A percentile compares a stretch with the other conserved stretches of the same genome.
Conservation (phyloP, 306 rosid genomes). For the Boehmeria nivea region DNA sequence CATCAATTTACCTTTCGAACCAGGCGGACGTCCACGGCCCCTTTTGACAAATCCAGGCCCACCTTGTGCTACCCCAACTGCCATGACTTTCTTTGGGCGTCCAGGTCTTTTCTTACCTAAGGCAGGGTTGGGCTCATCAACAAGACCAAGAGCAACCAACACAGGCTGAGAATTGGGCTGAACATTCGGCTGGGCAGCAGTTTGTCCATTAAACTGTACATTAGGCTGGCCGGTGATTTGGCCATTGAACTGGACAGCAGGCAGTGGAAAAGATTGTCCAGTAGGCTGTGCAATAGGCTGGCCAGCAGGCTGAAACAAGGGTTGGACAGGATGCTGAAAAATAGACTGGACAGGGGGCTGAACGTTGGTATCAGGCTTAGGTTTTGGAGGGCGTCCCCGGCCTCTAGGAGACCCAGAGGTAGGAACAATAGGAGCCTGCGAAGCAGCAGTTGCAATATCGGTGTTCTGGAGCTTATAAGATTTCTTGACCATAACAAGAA, state of each 20-base stretch:
- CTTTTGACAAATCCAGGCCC: conserved; percentile 17
- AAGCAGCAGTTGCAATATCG: conserved; percentile 15
- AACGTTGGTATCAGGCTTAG: conserved; percentile 16
- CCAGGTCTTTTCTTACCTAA: conserved; percentile 41
- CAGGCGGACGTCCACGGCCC: conserved; percentile 69
- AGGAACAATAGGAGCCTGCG: background rate
- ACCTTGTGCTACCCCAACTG: conserved; percentile 2
- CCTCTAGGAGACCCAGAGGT: conserved; percentile 16
- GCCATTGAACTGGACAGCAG: conserved; percentile 2
- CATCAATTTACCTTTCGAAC: conserved; percentile 11
- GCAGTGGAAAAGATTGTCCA: conserved; percentile 14
- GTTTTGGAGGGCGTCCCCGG: conserved; percentile 65
- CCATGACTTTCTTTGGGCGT: conserved; percentile 39
- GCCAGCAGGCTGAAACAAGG: conserved; percentile 6
- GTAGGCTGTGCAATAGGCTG: conserved; percentile 10
- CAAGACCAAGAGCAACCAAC: conserved; percentile 57
- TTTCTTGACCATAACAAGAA: conserved; percentile 58
- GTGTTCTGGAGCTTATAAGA: conserved; percentile 75
- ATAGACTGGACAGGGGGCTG: background rate
- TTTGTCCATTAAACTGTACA: conserved; percentile 12
- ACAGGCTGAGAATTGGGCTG: conserved; percentile 52
- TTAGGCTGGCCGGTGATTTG: background rate
- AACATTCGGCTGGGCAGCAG: background rate
- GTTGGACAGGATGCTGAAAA: background rate
- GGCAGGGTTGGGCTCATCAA: conserved; percentile 45